Evolutionary conservation across 495 filamentous ascomycete species (phyloP), one percentile per base, ranked within the genome.

Genomic region (Aspergillus egyptiacus): DNA sequence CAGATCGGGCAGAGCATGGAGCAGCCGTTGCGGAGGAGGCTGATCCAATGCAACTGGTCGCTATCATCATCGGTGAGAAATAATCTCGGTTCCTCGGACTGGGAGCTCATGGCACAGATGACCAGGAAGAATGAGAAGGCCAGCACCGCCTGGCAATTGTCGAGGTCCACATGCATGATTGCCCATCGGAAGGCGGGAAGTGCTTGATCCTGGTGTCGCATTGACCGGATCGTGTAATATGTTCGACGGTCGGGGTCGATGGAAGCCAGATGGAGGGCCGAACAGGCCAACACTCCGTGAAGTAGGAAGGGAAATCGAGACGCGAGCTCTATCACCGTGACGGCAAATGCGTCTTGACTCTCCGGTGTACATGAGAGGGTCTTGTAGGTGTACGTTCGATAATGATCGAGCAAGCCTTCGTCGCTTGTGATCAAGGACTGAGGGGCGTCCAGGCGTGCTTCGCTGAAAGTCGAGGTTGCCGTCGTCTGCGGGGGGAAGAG

Each of bases 71-170:
- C 33, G 45, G 2, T 42, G 6, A 50, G 25, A 19, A 50, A 33
- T 14, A 50, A 27, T 6, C 3, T 31, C 0, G 33, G 18, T 0
- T 10, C 9, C 15, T 17, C 37, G 1, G 28, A 42, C 3, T 27
- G 6, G 10, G 19, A 7, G 6, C 15, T 10, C 0, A 33, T n/a
- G 18, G 11, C 15, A 8, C 17, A 10, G 51, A 75, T 62, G 53
- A 74, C 65, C 6, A 66, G 49, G 3, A 69, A 17, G 37, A 63
- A 66, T 2, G 61, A 53, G 28, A 68, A 69, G 41, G 57, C 55
- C n/a, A 72, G 39, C 5, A 69, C 45, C 1, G 70, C 64, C 13
- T 69, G 45, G 46, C 66, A 65, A 17, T 68, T 68, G 3, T 64
- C 18, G 1, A 32, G 22, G 2, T 54, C 50, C 1, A 52, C 40